Evolutionary conservation across 768 basidiomycete species (phyloP), one percentile per base, ranked within the genome.

Genomic region (Boletus huronensis): DNA sequence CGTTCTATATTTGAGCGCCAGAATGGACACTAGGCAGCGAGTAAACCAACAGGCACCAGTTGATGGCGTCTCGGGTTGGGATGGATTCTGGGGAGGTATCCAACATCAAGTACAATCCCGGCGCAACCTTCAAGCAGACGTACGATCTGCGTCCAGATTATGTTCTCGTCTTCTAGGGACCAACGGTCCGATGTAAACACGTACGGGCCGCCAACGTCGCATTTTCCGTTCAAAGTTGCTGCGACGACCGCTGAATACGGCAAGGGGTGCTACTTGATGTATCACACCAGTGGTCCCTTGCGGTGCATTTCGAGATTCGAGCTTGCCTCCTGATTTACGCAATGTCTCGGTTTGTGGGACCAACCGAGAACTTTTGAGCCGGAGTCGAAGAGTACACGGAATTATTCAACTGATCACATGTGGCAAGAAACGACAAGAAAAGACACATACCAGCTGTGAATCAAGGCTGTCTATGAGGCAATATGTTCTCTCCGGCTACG

Each of bases 351-450:
- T 48, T 11, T 14, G 31, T 19, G 23, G 16, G 31, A 14, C n/a
- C 48, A 10, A 1, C 16, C 3, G 29, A 53, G 19, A 29, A 14
- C 9, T 23, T 3, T 35, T 36, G 46, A 50, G 26, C 14, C 47
- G 36, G 47, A 38, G 26, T 51, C 5, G 9, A 28, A 13, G 31
- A 6, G 29, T 36, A 61, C 69, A 19, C 44, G 74, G 4, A 62
- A 62, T 8, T 25, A 40, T 2, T 76, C 76, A 54, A 42, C 70
- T 2, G 64, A 69, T 17, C 42, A 45, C 21, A 8, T 25, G 23
- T 16, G 16, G 31, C 10, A 52, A 77, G 34, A n/a, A 78, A 77
- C 49, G 75, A n/a, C 77, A 79, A 60, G 78, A 65, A 19, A 72
- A 72, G 3, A 60, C n/a, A 28, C 19, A 17, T 19, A 5, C 21